Percentiles rank a stretch among this genome's conserved stretches.
phyloP scores from a whole-genome alignment of 495 filamentous ascomycete species.

The Trichoderma virens region DNA sequence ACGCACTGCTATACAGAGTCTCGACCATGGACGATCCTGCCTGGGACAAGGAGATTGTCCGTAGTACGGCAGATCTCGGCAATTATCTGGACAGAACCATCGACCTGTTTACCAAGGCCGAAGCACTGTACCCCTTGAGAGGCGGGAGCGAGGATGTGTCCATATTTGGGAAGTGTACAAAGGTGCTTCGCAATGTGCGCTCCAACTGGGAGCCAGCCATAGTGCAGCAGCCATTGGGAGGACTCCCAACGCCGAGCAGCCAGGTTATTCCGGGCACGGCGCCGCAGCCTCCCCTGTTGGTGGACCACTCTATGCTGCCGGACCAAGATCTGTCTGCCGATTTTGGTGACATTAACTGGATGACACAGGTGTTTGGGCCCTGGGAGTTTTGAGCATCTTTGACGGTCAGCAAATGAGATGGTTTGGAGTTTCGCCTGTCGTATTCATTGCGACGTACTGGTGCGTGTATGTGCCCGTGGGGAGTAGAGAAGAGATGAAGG shows the following conservation, averaged over 20 bases:
- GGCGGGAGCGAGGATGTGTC: not conserved
- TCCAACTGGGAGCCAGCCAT: slow-evolving; percentile 9
- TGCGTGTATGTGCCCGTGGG: too few species aligned
- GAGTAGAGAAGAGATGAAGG: too few species aligned
- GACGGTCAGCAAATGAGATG: not conserved
- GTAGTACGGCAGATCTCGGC: slow-evolving; percentile 17
- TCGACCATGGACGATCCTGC: slow-evolving; percentile 26
- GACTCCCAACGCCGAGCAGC: slow-evolving; percentile 6
- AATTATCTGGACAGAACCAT: slow-evolving; percentile 15
- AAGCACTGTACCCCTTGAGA: slow-evolving; percentile 2
- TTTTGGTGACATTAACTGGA: slow-evolving; percentile 8
- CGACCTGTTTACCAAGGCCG: slow-evolving; percentile 9
- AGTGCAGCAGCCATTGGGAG: not conserved
- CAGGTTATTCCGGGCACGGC: not conserved
- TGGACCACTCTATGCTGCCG: slow-evolving; percentile 5
- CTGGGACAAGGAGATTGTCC: slow-evolving; percentile 21
- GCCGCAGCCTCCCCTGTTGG: not conserved
- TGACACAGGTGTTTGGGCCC: slow-evolving; percentile 10
- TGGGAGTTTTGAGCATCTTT: slow-evolving; percentile 5
- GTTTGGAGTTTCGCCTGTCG: not conserved
- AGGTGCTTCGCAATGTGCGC: slow-evolving; percentile 8
- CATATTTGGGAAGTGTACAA: not conserved
- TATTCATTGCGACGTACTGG: not conserved
- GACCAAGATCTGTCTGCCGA: not conserved
- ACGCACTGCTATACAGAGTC: slow-evolving; percentile 36